These are phyloP conservation scores for Dendrobium officinale DNA, from an alignment of 106 monocot species.

Conservation along the genomic window DNA sequence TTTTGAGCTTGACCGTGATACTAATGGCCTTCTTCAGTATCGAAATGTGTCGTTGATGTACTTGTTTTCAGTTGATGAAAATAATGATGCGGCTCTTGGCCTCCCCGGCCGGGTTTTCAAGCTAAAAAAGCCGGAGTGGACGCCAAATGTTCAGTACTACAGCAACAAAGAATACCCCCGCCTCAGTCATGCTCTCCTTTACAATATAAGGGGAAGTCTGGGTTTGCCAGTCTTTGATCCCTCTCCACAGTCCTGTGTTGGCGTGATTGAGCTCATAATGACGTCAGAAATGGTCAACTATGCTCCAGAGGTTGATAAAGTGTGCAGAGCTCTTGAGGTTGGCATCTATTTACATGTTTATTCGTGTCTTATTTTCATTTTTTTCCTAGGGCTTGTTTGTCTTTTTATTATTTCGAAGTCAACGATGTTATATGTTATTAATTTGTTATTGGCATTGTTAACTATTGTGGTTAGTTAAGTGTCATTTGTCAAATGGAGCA, in stretches of 20 bases:
- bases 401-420: not conserved
- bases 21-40: slow-evolving; percentile 48
- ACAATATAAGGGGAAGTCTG: slow-evolving; percentile 58
- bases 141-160: slow-evolving; percentile 84
- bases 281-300: slow-evolving; percentile 78
- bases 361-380: not conserved
- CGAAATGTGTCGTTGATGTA: slow-evolving; percentile 58
- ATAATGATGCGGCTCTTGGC: slow-evolving; percentile 43
- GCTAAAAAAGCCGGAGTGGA: slow-evolving; percentile 72
- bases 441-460: not conserved
- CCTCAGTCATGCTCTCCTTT: slow-evolving; percentile 55
- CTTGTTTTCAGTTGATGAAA: slow-evolving; percentile 55
- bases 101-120: slow-evolving; percentile 77
- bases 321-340: slow-evolving; percentile 97
- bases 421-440: not conserved
- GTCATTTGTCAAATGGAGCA: no score
- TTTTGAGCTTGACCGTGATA: slow-evolving; percentile 54
- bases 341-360: slow-evolving; percentile 2
- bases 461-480: not conserved
- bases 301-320: slow-evolving; percentile 76
- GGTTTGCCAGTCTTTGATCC: slow-evolving; percentile 79
- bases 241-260: slow-evolving; percentile 50
- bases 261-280: slow-evolving; percentile 86
- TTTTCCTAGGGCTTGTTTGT: not conserved
- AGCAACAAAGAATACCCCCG: slow-evolving; percentile 68